Base-by-base conservation (phyloP, 2,329 filamentous ascomycete genomes). In the Coleophoma cylindrospora region DNA sequence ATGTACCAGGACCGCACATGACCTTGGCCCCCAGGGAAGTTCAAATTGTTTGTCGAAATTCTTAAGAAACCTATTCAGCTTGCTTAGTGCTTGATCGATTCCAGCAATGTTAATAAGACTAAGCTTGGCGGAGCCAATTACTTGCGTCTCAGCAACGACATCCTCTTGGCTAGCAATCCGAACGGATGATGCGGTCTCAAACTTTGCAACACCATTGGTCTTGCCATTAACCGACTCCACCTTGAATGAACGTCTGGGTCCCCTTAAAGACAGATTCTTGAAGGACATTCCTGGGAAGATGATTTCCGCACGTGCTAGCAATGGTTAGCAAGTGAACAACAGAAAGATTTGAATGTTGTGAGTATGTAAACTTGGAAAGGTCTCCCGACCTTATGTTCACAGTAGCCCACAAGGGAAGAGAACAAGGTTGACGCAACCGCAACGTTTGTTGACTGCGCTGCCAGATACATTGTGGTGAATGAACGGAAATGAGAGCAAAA, bases 231-330 rank as follows among this genome's bases (percentile, higher is more conserved):
- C 82, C 4, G 76, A 70, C 27, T 74, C 69, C 45, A 85, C 70
- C 38, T 74, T 74, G 62, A 91, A 91, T 14, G 76, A 78, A 48
- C 83, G 75, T 57, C 77, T 81, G 33, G 74, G 71, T 3, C 77
- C 77, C 52, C 73, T 76, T 36, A 76, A 73, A 40, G 76, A 73
- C 10, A 84, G 61, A 17, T 83, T 77, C 27, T 90, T 87, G 54
- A 95, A 81, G 0, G 77, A 72, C 70, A 91, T 81, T 4, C 87
- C 87, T 3, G 83, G 77, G 34, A 86, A 80, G 15, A 95, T 71
- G 40, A 84, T 75, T 52, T 90, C 88, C 33, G 86, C 80, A 49
- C 80, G 74, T 36, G 72, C 81, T 84, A 54, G 22, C 53, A 34
- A 19, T 27, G 34, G 44, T 64, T 52, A 65, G 58, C 48, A 14